Percentiles rank a stretch among this genome's conserved stretches.
These are phyloP conservation scores for Suillus placidus DNA, from an alignment of 768 basidiomycete genomes.

Conservation along the genomic window DNA sequence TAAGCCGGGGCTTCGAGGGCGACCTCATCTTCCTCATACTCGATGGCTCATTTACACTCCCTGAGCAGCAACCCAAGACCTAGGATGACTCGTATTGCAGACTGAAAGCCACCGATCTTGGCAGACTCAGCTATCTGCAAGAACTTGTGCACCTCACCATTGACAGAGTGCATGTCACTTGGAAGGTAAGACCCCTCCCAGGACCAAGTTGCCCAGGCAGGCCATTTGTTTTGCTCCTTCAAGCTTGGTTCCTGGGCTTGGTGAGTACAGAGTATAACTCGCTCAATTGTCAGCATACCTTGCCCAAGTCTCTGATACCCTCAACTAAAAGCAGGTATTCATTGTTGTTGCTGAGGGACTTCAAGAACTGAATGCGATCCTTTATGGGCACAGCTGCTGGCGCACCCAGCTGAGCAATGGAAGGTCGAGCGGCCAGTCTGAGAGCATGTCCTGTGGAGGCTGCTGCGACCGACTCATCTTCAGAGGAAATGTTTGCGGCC, in stretches of 20 bases:
- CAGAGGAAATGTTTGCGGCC: not conserved
- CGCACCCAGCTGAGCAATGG: not conserved
- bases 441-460: not conserved
- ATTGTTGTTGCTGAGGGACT: not conserved
- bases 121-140: not conserved
- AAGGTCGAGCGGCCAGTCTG: not conserved
- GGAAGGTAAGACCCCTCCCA: not conserved
- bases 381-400: not conserved
- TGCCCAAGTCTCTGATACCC: not conserved
- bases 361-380: not conserved
- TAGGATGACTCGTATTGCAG: not conserved
- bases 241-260: not conserved
- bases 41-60: not conserved
- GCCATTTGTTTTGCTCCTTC: not conserved
- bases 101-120: not conserved
- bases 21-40: not conserved
- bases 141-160: not conserved
- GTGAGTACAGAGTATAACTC: not conserved
- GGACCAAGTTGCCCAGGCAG: not conserved
- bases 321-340: not conserved
- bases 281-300: not conserved
- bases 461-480: not conserved
- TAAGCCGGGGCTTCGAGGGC: fast-evolving
- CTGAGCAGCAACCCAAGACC: not conserved
- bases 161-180: not conserved